A percentile compares a stretch with the other conserved stretches of the same genome.
Conservation (phyloP, 1,139 yeast species). For the Suhomyces panamericanus region DNA sequence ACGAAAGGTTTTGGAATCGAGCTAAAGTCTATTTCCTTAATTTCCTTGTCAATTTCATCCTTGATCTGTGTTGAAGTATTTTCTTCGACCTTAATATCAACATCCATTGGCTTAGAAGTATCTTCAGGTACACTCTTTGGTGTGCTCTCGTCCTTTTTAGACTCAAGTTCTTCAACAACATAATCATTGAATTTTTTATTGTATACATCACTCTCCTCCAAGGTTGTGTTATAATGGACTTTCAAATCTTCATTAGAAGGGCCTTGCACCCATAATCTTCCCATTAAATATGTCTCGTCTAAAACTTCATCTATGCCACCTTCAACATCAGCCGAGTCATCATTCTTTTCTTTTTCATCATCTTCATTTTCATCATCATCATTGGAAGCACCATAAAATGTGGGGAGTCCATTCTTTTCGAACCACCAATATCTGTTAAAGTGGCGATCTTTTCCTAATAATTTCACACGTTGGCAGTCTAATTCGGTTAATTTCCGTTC, state of each 20-base stretch:
- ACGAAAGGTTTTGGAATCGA: slow-evolving; percentile 19
- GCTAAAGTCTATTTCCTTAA: slow-evolving; percentile 17
- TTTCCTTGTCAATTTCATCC: neutral
- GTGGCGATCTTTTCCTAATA: slow-evolving; percentile 80
- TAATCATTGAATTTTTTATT: slow-evolving; percentile 13
- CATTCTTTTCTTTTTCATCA: slow-evolving; percentile 35
- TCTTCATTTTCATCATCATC: slow-evolving; percentile 43
- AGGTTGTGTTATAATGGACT: slow-evolving; percentile 38
- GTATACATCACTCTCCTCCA: slow-evolving; percentile 24
- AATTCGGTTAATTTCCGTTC: slow-evolving; percentile 62
- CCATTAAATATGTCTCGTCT: slow-evolving; percentile 75
- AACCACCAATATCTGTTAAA: slow-evolving; percentile 96
- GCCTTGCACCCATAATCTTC: slow-evolving; percentile 92
- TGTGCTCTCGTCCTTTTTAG: neutral
- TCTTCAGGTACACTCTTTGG: neutral
- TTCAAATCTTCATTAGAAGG: slow-evolving; percentile 67
- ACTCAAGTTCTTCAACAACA: slow-evolving; percentile 1
- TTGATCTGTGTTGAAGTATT: neutral
- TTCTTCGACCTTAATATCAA: neutral
- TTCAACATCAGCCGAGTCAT: slow-evolving; percentile 39
- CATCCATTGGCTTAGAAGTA: neutral
- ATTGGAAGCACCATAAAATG: slow-evolving; percentile 44
- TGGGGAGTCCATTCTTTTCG: slow-evolving; percentile 80
- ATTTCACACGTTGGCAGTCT: slow-evolving; percentile 76
- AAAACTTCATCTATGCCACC: slow-evolving; percentile 41